Evolutionary conservation across 1,284 basidiomycete species (phyloP).

Genomic region (Austroboletus niveus): DNA sequence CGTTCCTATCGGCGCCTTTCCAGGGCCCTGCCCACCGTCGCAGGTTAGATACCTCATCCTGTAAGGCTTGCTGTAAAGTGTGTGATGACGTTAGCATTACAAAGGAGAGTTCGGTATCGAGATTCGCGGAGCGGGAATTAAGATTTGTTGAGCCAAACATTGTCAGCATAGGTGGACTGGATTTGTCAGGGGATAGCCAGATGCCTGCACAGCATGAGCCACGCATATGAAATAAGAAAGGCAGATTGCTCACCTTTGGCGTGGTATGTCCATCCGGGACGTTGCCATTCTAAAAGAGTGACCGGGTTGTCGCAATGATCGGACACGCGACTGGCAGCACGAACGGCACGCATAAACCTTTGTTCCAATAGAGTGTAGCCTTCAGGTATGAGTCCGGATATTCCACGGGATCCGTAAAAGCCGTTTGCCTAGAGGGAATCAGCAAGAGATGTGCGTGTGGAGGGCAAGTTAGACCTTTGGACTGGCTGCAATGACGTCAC

Average conservation of each 20-base stretch:
- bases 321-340: slow-evolving; percentile 51
- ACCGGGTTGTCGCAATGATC: slow-evolving; percentile 46
- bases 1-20: slow-evolving; percentile 63
- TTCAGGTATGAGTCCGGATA: slow-evolving; percentile 92
- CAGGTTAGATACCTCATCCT: slow-evolving; percentile 47
- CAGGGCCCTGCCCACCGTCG: slow-evolving; percentile 49
- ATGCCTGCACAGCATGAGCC: slow-evolving; percentile 54
- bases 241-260: slow-evolving; percentile 73
- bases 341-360: slow-evolving; percentile 75
- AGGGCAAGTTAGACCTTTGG: slow-evolving; percentile 61
- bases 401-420: slow-evolving; percentile 86
- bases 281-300: slow-evolving; percentile 84
- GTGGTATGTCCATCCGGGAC: slow-evolving; percentile 96
- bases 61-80: slow-evolving; percentile 39
- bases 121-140: slow-evolving; percentile 85
- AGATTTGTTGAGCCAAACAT: slow-evolving; percentile 97
- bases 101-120: slow-evolving; percentile 94
- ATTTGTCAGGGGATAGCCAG: slow-evolving; percentile 70
- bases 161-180: slow-evolving; percentile 66
- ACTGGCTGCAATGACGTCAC: slow-evolving; percentile 81
- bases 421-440: slow-evolving; percentile 76
- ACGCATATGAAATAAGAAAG: neutral
- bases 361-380: slow-evolving; percentile 90
- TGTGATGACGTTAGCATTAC: slow-evolving; percentile 70
- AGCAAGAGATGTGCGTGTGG: slow-evolving; percentile 5